Evolutionary conservation across 2,329 filamentous ascomycete species (phyloP).

Genomic region (Alternaria longipes): DNA sequence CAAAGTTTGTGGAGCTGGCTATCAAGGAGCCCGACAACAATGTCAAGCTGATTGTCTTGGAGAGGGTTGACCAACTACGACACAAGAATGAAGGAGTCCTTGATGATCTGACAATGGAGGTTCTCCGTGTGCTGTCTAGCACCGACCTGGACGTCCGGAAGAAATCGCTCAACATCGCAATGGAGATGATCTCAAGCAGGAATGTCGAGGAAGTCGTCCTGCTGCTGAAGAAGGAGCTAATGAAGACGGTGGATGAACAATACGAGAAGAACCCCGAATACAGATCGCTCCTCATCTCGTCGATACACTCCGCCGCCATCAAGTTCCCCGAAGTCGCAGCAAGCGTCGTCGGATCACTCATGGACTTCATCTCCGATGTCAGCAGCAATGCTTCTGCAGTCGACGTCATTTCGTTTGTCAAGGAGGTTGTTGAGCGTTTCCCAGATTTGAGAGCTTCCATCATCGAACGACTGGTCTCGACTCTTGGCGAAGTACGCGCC

Average conservation of each 20-base stretch:
- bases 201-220: slow-evolving; percentile 98
- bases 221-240: slow-evolving; percentile 94
- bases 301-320: slow-evolving; percentile 98
- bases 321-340: slow-evolving; percentile 98
- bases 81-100: slow-evolving; percentile 89
- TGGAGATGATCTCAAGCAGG: slow-evolving; percentile 99
- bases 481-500: slow-evolving; percentile 89
- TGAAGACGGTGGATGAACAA: slow-evolving; percentile 97
- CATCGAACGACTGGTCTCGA: slow-evolving; percentile 86
- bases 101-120: slow-evolving; percentile 96
- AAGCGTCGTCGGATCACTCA: slow-evolving; percentile 93
- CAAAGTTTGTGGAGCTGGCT: slow-evolving; percentile 94
- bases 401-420: slow-evolving; percentile 98
- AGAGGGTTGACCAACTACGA: slow-evolving; percentile 87
- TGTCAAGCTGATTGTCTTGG: slow-evolving; percentile 96
- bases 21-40: slow-evolving; percentile 99
- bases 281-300: slow-evolving; percentile 91
- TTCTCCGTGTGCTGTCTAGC: slow-evolving; percentile 91
- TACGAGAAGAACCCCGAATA: slow-evolving; percentile 78
- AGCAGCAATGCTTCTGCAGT: slow-evolving; percentile 97
- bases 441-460: slow-evolving; percentile 88
- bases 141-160: slow-evolving; percentile 94
- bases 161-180: slow-evolving; percentile 87
- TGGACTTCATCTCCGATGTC: slow-evolving; percentile 99
- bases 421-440: slow-evolving; percentile 99